Evolutionary conservation across 805 yeast genomes (phyloP), one percentile per base, ranked within the genome.

Genomic region (Saturnispora galanensis): DNA sequence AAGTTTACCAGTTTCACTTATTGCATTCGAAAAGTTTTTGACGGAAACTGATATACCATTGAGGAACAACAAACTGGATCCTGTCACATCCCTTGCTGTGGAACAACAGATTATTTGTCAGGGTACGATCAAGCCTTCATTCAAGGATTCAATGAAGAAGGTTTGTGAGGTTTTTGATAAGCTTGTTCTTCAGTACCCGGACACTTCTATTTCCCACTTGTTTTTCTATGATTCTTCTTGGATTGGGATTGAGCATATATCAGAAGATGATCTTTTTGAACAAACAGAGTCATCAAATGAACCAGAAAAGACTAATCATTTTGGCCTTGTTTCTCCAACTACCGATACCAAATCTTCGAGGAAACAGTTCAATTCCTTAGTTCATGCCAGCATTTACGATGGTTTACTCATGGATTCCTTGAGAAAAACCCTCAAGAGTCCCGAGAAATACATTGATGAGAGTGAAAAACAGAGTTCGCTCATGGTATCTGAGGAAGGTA

Each of bases 171-270:
- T 71, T n/a, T 78, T 71, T 54, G 58, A 68, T 12, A 64, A 65
- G 11, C 61, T 55, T 5, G 57, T 63, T 37, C 44, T 59, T 10
- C 59, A 71, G 13, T 58, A 61, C 28, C 67, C 74, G 6, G 75
- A 70, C 21, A 64, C 72, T 21, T 71, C 75, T 50, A 63, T 73
- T 1, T 69, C 81, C 2, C 74, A 71, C 7, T 53, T 87, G 26
- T 81, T 74, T 53, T 77, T 79, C 50, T 76, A 79, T 54, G 78
- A 82, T 52, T 77, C 79, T 1, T 67, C 69, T 26, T 84, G 94
- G 94, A 64, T 84, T 13, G 69, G 71, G 8, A 53, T 75, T 9
- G 53, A 47, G 15, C 30, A 46, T 21, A 21, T 21, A 21, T 21
- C 26, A 21, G 26, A 21, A 5, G 26, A 21, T 21, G 26, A 21